Base-by-base conservation (phyloP, 257 asterid species). In the Solanum sitiens region DNA sequence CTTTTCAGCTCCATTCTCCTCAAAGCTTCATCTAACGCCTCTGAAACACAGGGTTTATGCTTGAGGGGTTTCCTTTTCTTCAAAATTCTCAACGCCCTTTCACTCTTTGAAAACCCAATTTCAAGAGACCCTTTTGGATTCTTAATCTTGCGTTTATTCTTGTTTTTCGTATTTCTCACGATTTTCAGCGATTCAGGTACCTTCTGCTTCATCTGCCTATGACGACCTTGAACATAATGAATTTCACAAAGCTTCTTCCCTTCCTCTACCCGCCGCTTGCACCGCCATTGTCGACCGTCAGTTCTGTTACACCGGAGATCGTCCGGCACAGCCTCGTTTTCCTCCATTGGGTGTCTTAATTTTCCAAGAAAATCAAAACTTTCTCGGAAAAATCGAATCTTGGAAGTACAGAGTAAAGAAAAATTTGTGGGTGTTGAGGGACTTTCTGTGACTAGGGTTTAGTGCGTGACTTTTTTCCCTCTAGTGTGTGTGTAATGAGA, bases 251-350 rank as follows among this genome's bases (percentile, higher is more conserved):
- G 98, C 92, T 96, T 94, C 23, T 91, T 93, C 42, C 98, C 99
- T 27, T 91, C 98, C 93, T 94, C 89, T 39, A 95, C 98, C 5
- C 91, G 93, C 77, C 98, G 94, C 44, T 91, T 92, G 95, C 99
- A 97, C 93, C 99, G 93, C 99, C 99, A 97, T 91, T 94, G 96
- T 53, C 99, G 95, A 87, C 99, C 99, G 93, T 97, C 99, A 2
- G 99, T 96, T 74, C 99, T 89, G 90, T 95, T 95, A 94, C 99
- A 97, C 77, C 99, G 98, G 86, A 94, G 86, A 82, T 96, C 94
- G 73, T 97, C 99, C 93, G 97, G 98, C 91, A 95, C 92, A 88
- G 87, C 89, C 84, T 91, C 97, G 37, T 90, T 91, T 20, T 88
- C 96, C 86, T 40, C 67, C 88, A 86, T 86, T 56, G 83, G 71